A percentile compares a stretch with the other conserved stretches of the same genome.
Evolutionary conservation across 208 protist species (phyloP).

Genomic region (Leishmania braziliensis): DNA sequence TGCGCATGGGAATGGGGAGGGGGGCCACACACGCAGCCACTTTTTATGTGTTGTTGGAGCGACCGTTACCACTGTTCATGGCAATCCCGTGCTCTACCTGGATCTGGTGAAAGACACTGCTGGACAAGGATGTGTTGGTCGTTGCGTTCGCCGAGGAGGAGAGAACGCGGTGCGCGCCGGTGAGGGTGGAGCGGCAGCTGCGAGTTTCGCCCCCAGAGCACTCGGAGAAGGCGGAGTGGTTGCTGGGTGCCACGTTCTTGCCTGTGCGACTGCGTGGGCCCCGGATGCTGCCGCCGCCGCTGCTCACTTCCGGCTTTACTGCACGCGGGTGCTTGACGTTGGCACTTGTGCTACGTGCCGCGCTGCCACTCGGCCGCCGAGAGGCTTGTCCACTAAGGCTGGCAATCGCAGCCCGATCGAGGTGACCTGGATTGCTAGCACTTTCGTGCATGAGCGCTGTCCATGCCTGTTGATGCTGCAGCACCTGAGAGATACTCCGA

Average conservation of each 20-base stretch:
- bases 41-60: conserved; percentile 4
- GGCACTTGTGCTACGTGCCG: conserved; percentile 33
- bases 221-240: conserved; percentile 86
- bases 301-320: conserved; percentile 45
- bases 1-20: background rate
- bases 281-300: conserved; percentile 30
- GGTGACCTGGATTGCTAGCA: conserved; percentile 28
- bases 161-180: conserved; percentile 37
- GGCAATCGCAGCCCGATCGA: conserved; percentile 32
- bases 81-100: conserved; percentile 17
- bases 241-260: conserved; percentile 69
- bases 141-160: conserved; percentile 50
- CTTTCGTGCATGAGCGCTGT: conserved; percentile 24
- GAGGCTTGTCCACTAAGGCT: conserved; percentile 26
- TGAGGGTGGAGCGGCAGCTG: conserved; percentile 56
- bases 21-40: background rate
- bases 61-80: conserved; percentile 13
- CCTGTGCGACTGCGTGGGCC: conserved; percentile 55
- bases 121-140: conserved; percentile 55
- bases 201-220: conserved; percentile 84
- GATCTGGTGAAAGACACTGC: conserved; percentile 33
- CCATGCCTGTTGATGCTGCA: conserved; percentile 23
- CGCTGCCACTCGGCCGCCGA: conserved; percentile 25
- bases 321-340: conserved; percentile 46
- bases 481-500: conserved; percentile 13